Conservation (phyloP, 2,329 filamentous ascomycete genomes). For the Colletotrichum sp. region DNA sequence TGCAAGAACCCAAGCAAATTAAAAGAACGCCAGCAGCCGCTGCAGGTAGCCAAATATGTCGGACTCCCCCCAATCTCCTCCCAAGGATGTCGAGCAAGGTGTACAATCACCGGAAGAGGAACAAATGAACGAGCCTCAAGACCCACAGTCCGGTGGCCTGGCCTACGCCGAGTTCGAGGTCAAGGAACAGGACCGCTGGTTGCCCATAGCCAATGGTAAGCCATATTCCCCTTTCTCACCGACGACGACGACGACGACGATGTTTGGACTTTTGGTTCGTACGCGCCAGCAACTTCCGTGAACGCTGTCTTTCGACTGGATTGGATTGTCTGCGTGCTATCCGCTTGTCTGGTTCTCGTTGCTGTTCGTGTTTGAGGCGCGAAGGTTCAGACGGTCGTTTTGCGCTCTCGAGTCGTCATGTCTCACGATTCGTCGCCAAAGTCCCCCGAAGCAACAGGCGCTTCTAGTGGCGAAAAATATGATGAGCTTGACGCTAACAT, state of each 20-base stretch:
- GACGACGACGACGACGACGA: background rate
- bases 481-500: conserved; percentile 87
- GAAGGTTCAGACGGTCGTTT: background rate
- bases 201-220: conserved; percentile 99
- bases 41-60: conserved; percentile 89
- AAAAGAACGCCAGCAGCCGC: conserved; percentile 67
- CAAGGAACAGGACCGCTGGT: conserved; percentile 99
- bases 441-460: conserved; percentile 53
- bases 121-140: conserved; percentile 88
- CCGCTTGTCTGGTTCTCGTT: background rate
- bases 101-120: conserved; percentile 94
- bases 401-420: conserved; percentile 48
- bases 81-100: conserved; percentile 93
- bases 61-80: conserved; percentile 82
- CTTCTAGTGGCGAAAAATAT: conserved; percentile 52
- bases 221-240: conserved; percentile 43
- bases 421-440: conserved; percentile 62
- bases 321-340: background rate
- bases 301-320: background rate
- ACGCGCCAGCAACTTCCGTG: background rate
- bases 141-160: conserved; percentile 77
- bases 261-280: conserved; percentile 54
- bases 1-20: conserved; percentile 59
- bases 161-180: conserved; percentile 90
- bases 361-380: conserved; percentile 6